A percentile compares a stretch with the other conserved stretches of the same genome.
These are phyloP conservation scores for Boletus sp. DNA, from an alignment of 1,284 basidiomycete species.

Conservation along the genomic window DNA sequence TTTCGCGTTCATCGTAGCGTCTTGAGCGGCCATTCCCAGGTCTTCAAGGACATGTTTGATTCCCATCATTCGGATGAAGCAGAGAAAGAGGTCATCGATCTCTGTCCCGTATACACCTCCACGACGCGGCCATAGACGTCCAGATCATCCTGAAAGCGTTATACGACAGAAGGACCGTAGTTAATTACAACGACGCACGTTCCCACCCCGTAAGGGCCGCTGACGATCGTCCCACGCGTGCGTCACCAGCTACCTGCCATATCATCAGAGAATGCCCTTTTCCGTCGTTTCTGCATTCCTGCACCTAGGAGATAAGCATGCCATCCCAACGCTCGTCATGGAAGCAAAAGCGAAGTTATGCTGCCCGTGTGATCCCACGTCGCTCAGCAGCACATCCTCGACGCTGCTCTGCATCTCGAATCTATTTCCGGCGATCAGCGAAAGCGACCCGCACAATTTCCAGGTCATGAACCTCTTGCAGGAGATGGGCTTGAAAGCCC, in stretches of 20 bases:
- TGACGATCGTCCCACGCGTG: too few relatives aligned
- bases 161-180: conserved; percentile 17
- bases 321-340: conserved; percentile 3
- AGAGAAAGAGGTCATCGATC: conserved; percentile 6
- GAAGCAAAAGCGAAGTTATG: conserved; percentile 14
- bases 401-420: background rate
- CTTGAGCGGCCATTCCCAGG: conserved; percentile 2
- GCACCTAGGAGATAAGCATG: conserved; percentile 19
- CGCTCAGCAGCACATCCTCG: background rate
- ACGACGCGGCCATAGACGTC: conserved; percentile 7
- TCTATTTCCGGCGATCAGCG: background rate
- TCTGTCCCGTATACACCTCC: conserved; percentile 12
- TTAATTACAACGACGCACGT: too few relatives aligned
- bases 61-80: background rate
- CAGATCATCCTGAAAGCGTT: conserved; percentile 12
- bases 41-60: conserved; percentile 13
- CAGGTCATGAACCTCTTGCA: conserved; percentile 16
- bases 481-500: conserved; percentile 3
- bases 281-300: conserved; percentile 4
- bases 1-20: conserved; percentile 14
- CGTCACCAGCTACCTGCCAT: conserved; percentile 8
- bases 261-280: background rate
- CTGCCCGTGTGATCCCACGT: background rate
- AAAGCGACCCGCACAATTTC: conserved; percentile 12
- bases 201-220: too few relatives aligned